These are phyloP conservation scores for Talaromyces sp. DNA, from an alignment of 2,329 filamentous ascomycete genomes.

Conservation along the genomic window DNA sequence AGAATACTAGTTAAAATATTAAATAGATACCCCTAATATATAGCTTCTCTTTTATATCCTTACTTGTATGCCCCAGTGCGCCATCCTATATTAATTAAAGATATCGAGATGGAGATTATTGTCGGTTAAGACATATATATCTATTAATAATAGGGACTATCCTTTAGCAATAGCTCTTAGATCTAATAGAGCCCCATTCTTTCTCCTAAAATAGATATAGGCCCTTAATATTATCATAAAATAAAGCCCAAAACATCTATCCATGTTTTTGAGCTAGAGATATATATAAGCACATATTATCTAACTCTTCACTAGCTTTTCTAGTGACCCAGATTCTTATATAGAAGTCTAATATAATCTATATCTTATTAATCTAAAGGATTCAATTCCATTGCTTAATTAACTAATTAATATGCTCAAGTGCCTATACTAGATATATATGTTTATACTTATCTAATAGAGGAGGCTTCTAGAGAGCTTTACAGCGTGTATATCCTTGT, in stretches of 20 bases:
- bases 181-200: neutral
- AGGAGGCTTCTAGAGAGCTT: slow-evolving; percentile 19
- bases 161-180: neutral
- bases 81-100: slow-evolving; percentile 1
- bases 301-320: slow-evolving; percentile 18
- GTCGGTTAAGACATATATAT: slow-evolving; percentile 6
- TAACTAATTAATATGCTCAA: neutral
- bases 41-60: neutral
- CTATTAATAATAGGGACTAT: neutral
- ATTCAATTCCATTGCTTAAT: neutral
- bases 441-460: slow-evolving; percentile 16
- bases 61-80: neutral
- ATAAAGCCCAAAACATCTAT: neutral
- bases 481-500: neutral
- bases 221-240: neutral
- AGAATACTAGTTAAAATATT: slow-evolving; percentile 4
- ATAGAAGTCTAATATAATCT: slow-evolving; percentile 19
- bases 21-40: neutral
- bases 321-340: slow-evolving; percentile 16
- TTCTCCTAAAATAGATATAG: neutral
- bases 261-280: neutral
- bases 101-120: neutral
- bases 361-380: slow-evolving; percentile 16
- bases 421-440: slow-evolving; percentile 16
- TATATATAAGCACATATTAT: neutral